phyloP scores from a whole-genome alignment of 2,329 filamentous ascomycete species.

The Chaetomium globosum region DNA sequence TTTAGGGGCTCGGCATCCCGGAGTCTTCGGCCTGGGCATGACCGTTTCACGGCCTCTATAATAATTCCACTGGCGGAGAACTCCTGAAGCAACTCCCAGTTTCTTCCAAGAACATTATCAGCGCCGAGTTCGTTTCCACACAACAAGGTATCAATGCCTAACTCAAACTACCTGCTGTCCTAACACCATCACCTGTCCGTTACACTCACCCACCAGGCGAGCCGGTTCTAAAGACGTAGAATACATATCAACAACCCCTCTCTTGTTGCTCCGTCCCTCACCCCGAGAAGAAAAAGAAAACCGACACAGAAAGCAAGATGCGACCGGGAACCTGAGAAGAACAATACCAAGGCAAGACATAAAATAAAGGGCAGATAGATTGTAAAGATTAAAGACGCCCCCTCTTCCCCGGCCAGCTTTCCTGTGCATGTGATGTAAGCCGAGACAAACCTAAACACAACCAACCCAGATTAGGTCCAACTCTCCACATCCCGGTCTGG shows the following conservation, averaged over 20 bases:
- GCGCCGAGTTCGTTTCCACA: neutral
- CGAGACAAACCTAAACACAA: constrained; percentile 1
- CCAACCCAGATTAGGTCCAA: constrained; percentile 5
- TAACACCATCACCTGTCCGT: neutral
- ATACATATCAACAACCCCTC: neutral
- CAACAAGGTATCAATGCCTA: neutral
- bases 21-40: neutral
- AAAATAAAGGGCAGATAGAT: constrained; percentile 1
- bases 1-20: neutral
- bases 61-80: too few relatives aligned
- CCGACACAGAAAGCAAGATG: neutral
- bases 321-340: neutral
- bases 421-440: constrained; percentile 6
- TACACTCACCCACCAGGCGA: neutral
- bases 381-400: constrained; percentile 5
- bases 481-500: neutral
- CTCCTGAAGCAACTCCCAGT: too few relatives aligned
- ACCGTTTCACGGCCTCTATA: neutral
- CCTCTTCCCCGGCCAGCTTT: neutral
- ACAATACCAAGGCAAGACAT: neutral
- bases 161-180: constrained; percentile 1
- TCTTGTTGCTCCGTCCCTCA: neutral
- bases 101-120: neutral
- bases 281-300: neutral
- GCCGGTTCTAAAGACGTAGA: neutral